Evolutionary conservation across 2,329 filamentous ascomycete genomes (phyloP), one percentile per base, ranked within the genome.

Genomic region (Alternaria longipes): DNA sequence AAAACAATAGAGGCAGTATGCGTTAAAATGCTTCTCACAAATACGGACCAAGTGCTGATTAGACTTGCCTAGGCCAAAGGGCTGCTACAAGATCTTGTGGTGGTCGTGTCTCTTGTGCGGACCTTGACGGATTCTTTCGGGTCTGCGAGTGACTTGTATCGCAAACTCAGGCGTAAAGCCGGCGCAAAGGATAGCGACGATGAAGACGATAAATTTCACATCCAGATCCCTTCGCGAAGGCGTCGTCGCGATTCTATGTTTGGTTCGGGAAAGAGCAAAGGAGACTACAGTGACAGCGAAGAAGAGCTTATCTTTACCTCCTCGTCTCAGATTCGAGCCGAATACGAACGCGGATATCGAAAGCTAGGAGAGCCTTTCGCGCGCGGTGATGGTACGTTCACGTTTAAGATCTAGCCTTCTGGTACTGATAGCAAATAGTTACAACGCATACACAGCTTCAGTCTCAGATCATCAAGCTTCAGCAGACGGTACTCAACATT

Each of bases 391-490:
- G 63, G 73, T 72, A 67, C n/a, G 72, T 52, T 28, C 18, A 34
- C 8, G 18, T 42, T 26, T n/a, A n/a, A 22, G 28, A 36, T 28
- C 2, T 22, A 40, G 26, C 1, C 11, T 8, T 18, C 20, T 18
- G 28, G 22, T n/a, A 18, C 58, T 71, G 32, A 71, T 53, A 40
- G 7, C 5, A 12, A 18, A 34, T 28, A 76, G 73, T 72, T 44
- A 67, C 70, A 12, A 63, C 73, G 3, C 74, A 72, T 38, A 73
- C 64, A 28, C 72, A 76, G 38, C 66, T 78, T 1, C 74, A 77
- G 36, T 59, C 70, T 2, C 74, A 78, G 36, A 74, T 77, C 36
- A 77, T 77, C 50, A 57, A 67, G 4, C 58, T 78, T 9, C 74
- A 77, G 53, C 70, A 72, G 54, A 70, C 69, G 0, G 62, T 76